Evolutionary conservation across 1,284 basidiomycete genomes (phyloP).

Genomic region (Calocybe gambosa): DNA sequence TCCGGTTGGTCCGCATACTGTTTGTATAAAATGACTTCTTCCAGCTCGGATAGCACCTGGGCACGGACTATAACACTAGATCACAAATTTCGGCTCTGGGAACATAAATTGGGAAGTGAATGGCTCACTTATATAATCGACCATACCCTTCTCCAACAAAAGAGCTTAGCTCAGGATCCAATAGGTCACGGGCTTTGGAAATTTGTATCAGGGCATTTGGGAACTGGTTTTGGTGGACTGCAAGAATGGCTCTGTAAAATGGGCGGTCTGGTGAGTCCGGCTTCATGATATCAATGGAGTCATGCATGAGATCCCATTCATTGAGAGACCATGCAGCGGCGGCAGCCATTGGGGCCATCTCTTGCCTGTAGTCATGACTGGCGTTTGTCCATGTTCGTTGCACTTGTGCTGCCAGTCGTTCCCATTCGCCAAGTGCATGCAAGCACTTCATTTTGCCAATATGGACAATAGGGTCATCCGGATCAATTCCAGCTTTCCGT

Average conservation of each 20-base stretch:
- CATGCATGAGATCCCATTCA: conserved; percentile 99
- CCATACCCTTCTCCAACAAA: conserved; percentile 96
- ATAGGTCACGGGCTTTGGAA: conserved; percentile 87
- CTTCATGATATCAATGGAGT: conserved; percentile 94
- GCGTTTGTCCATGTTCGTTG: conserved; percentile 88
- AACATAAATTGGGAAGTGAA: not conserved
- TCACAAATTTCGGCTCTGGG: conserved; percentile 3
- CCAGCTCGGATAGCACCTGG: conserved; percentile 97
- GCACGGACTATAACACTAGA: conserved; percentile 90
- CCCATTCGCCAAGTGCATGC: conserved; percentile 98
- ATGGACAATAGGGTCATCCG: conserved; percentile 65
- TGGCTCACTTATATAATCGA: conserved; percentile 84
- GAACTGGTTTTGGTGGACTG: conserved; percentile 96
- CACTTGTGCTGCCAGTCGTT: conserved; percentile 82
- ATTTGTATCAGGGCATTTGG: conserved; percentile 88
- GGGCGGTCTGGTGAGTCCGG: conserved; percentile 90
- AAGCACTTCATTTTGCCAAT: conserved; percentile 94
- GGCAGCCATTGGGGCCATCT: conserved; percentile 95
- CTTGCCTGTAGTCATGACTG: conserved; percentile 77
- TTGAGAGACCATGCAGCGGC: conserved; percentile 96
- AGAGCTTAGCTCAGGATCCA: conserved; percentile 90
- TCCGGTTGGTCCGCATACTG: conserved; percentile 92
- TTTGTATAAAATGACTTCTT: conserved; percentile 97
- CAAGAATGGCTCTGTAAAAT: conserved; percentile 95
- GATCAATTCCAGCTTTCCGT: conserved; percentile 66